Evolutionary conservation across 257 asterid genomes (phyloP).

Genomic region (Lycium barbarum): DNA sequence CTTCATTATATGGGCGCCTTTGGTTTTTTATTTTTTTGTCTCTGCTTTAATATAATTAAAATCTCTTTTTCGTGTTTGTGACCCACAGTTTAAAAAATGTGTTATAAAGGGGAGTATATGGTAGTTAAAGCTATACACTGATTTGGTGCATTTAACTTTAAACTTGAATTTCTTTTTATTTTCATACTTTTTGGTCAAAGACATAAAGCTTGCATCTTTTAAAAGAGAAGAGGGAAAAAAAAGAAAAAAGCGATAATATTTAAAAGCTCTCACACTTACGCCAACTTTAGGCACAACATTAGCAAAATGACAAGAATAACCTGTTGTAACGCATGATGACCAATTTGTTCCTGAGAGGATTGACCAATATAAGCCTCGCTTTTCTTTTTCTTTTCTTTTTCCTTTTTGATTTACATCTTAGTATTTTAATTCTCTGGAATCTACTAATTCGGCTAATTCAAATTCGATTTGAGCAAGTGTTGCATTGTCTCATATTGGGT

Average conservation of each 20-base stretch:
- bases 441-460: neutral
- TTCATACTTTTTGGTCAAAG: slow-evolving; percentile 17
- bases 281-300: neutral
- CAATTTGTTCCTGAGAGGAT: neutral
- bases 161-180: neutral
- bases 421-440: neutral
- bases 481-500: neutral
- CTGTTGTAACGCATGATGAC: neutral
- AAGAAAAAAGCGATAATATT: neutral
- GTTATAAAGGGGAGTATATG: neutral
- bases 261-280: neutral
- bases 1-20: too few species aligned
- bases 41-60: too few species aligned
- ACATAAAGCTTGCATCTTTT: neutral
- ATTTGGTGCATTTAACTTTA: neutral
- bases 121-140: neutral
- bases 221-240: neutral
- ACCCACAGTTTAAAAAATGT: too few species aligned
- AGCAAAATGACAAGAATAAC: neutral
- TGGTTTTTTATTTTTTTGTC: too few species aligned
- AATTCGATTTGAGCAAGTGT: neutral
- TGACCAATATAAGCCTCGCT: neutral
- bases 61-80: too few species aligned
- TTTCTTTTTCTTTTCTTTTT: neutral
- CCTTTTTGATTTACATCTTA: neutral